phyloP scores from a whole-genome alignment of 2,329 filamentous ascomycete species.

The Aspergillus brunneoviolaceus region DNA sequence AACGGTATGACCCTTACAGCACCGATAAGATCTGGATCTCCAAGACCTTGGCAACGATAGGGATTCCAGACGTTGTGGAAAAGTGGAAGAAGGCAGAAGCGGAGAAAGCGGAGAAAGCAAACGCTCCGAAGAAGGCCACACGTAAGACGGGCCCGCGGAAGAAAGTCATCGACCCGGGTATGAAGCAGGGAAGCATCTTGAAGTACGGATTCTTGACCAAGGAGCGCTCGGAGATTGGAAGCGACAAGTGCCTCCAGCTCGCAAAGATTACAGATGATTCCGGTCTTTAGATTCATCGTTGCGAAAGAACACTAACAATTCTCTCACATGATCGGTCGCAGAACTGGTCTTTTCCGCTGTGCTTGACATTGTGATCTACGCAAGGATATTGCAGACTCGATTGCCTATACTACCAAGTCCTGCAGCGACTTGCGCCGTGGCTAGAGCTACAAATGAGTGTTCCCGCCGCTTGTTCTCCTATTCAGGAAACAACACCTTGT shows the following conservation, averaged over 20 bases:
- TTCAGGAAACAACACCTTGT: no score
- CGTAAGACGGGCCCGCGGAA: slow-evolving; percentile 33
- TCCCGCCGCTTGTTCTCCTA: no score
- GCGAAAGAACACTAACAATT: background rate
- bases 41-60: slow-evolving; percentile 62
- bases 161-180: slow-evolving; percentile 41
- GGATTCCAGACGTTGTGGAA: slow-evolving; percentile 64
- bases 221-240: slow-evolving; percentile 30
- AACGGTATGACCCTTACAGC: slow-evolving; percentile 61
- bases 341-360: no score
- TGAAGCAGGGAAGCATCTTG: slow-evolving; percentile 43
- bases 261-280: slow-evolving; percentile 27
- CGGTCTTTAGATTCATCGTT: background rate
- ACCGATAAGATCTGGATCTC: slow-evolving; percentile 69
- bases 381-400: background rate
- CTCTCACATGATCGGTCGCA: background rate
- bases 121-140: slow-evolving; percentile 28
- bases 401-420: no score
- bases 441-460: no score
- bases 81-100: slow-evolving; percentile 58
- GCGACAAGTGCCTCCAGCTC: slow-evolving; percentile 30
- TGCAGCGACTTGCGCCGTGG: no score
- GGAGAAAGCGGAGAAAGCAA: slow-evolving; percentile 24
- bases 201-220: slow-evolving; percentile 44
- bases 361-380: no score